These are phyloP conservation scores for Cladosporium sp. DNA, from an alignment of 2,329 filamentous ascomycete genomes.

Conservation along the genomic window DNA sequence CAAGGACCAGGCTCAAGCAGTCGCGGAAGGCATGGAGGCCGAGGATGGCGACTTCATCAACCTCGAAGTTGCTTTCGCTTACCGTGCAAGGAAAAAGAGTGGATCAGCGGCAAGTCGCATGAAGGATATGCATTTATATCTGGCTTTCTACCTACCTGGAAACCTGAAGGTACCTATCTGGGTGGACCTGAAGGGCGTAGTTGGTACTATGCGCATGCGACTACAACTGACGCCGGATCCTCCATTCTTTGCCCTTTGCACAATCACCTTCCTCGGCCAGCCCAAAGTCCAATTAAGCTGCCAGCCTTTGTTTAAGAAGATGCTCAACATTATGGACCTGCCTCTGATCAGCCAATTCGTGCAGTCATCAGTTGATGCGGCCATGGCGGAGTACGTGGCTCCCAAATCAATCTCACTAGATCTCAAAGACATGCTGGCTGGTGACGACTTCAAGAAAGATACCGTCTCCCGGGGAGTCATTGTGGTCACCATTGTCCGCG, in stretches of 20 bases:
- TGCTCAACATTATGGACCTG: conserved; percentile 70
- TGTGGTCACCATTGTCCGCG: conserved; percentile 62
- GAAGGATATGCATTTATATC: conserved; percentile 68
- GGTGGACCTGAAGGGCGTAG: conserved; percentile 68
- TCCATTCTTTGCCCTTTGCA: conserved; percentile 72
- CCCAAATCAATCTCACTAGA: conserved; percentile 71
- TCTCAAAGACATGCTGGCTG: conserved; percentile 71
- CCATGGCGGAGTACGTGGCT: conserved; percentile 70
- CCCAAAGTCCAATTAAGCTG: conserved; percentile 69
- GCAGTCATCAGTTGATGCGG: conserved; percentile 68
- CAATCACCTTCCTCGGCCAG: conserved; percentile 69
- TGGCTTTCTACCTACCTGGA: conserved; percentile 66
- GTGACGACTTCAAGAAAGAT: conserved; percentile 76
- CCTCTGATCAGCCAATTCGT: conserved; percentile 72
- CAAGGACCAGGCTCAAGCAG: conserved; percentile 28
- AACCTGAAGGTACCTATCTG: conserved; percentile 60
- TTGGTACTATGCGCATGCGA: conserved; percentile 66
- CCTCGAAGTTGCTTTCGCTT: conserved; percentile 70
- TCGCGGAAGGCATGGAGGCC: conserved; percentile 58
- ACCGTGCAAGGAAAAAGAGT: conserved; percentile 59
- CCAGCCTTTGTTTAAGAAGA: conserved; percentile 64
- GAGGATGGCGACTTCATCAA: conserved; percentile 77
- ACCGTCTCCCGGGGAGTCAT: conserved; percentile 62
- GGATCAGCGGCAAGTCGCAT: conserved; percentile 59
- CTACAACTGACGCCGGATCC: conserved; percentile 72